Base-by-base conservation (phyloP, 345 rosid genomes). In the Eucalyptus guilfoylei region DNA sequence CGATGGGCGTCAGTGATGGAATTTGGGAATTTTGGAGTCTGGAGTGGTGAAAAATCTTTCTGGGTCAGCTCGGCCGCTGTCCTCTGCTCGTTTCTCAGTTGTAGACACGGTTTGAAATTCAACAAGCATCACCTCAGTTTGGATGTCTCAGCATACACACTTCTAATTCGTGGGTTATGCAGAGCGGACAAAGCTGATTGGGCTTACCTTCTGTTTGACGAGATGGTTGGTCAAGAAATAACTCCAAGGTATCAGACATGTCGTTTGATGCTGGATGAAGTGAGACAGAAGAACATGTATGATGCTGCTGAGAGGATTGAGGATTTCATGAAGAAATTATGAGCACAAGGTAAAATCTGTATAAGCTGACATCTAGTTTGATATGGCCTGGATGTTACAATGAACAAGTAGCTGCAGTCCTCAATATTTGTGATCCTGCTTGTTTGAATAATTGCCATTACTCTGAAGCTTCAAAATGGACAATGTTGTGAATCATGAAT, bases 41-140 rank as follows among this genome's bases (percentile, higher is more conserved):
- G 47, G 21, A 11, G 83, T 76, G 47, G 83, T 76, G 30, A 40
- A 21, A 37, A 21, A 40, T 76, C 83, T 76, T 76, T 40, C 47
- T 76, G 81, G 47, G 14, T 76, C 47, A 21, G 83, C 47, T 76
- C 83, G 83, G 83, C 28, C 47, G 83, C 37, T 76, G 47, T 21
- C 83, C n/a, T n/a, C n/a, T n/a, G n/a, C n/a, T n/a, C n/a, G n/a
- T n/a, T n/a, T n/a, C n/a, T n/a, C n/a, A n/a, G n/a, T n/a, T n/a
- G n/a, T n/a, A n/a, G n/a, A n/a, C n/a, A n/a, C n/a, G n/a, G n/a
- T n/a, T n/a, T n/a, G n/a, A n/a, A n/a, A n/a, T n/a, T 93, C 87
- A 94, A 93, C 58, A 96, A 94, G 90, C 95, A 96, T 90, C 95
- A 95, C 80, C 95, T 96, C n/a, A 96, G 98, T 89, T 93, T 96